Conservation (phyloP, 371 early-diverging fungal species). For the Basidiobolus heterosporus region DNA sequence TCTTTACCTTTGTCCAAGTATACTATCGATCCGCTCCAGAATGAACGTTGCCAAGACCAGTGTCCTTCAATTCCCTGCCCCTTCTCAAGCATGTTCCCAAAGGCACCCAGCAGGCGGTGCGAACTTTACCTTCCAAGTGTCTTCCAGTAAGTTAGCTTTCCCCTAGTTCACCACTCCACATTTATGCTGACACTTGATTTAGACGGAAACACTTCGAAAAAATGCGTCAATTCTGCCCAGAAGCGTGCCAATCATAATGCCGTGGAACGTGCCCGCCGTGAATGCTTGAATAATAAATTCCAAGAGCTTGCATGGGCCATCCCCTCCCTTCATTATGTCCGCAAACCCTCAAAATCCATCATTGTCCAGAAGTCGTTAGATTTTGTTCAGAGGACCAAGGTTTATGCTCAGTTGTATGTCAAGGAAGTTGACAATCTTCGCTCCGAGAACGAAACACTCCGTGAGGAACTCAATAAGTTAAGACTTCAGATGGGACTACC, state of each 20-base stretch:
- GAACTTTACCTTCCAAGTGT: no score
- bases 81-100: no score
- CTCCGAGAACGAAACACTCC: slow-evolving; percentile 12
- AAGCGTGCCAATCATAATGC: slow-evolving; percentile 62
- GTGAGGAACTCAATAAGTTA: slow-evolving; percentile 21
- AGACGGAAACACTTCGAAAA: not conserved
- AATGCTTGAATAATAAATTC: slow-evolving; percentile 54
- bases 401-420: not conserved
- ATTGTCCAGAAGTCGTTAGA: slow-evolving; percentile 61
- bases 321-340: slow-evolving; percentile 52
- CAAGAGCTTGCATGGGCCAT: slow-evolving; percentile 60
- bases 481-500: slow-evolving; percentile 19
- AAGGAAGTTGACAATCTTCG: slow-evolving; percentile 3
- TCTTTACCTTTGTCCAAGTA: no score
- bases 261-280: slow-evolving; percentile 60
- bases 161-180: no score
- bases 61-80: no score
- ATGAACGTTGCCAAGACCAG: no score
- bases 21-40: no score
- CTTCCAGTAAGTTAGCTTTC: no score
- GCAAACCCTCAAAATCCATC: slow-evolving; percentile 58
- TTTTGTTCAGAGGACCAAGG: slow-evolving; percentile 9
- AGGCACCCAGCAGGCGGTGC: no score
- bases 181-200: no score
- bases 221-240: slow-evolving; percentile 21